Percentiles rank a stretch among this genome's conserved stretches.
Evolutionary conservation across 345 rosid species (phyloP).

Genomic region (Aethionema arabicum): DNA sequence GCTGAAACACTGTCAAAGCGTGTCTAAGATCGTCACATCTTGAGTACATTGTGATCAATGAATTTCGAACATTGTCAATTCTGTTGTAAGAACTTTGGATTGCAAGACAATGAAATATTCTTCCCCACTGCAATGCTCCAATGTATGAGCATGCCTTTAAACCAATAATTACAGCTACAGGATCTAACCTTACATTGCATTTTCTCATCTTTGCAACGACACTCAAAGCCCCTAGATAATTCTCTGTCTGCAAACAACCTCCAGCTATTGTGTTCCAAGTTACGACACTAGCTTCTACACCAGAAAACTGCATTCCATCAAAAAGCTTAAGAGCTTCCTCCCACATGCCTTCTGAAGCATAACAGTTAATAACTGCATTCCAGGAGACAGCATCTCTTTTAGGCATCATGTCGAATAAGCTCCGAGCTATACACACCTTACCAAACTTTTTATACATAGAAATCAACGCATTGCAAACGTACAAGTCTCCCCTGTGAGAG

Average conservation of each 20-base stretch:
- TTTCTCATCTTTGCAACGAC: conserved; percentile 49
- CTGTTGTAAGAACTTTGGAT: conserved; percentile 37
- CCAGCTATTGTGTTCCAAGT: conserved; percentile 70
- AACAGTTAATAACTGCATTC: conserved; percentile 62
- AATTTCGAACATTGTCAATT: conserved; percentile 52
- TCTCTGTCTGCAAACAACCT: conserved; percentile 43
- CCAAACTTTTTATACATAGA: conserved; percentile 73
- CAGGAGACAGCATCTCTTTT: conserved; percentile 73
- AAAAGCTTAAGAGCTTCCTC: conserved; percentile 54
- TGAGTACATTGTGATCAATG: conserved; percentile 73
- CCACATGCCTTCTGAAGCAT: conserved; percentile 60
- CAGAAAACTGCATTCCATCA: conserved; percentile 45
- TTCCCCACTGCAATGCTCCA: conserved; percentile 53
- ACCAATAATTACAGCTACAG: conserved; percentile 54
- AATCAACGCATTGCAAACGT: conserved; percentile 68
- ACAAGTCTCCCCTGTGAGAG: conserved; percentile 46
- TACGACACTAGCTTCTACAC: conserved; percentile 48
- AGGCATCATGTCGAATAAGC: conserved; percentile 61
- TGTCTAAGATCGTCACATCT: conserved; percentile 56
- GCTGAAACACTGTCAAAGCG: conserved; percentile 49
- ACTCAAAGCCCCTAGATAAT: conserved; percentile 49
- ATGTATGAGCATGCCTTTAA: conserved; percentile 67
- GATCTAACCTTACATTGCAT: conserved; percentile 47
- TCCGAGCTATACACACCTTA: conserved; percentile 46
- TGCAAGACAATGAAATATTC: conserved; percentile 62